phyloP scores from a whole-genome alignment of 139 green algal species.

The Closterium sp. region DNA sequence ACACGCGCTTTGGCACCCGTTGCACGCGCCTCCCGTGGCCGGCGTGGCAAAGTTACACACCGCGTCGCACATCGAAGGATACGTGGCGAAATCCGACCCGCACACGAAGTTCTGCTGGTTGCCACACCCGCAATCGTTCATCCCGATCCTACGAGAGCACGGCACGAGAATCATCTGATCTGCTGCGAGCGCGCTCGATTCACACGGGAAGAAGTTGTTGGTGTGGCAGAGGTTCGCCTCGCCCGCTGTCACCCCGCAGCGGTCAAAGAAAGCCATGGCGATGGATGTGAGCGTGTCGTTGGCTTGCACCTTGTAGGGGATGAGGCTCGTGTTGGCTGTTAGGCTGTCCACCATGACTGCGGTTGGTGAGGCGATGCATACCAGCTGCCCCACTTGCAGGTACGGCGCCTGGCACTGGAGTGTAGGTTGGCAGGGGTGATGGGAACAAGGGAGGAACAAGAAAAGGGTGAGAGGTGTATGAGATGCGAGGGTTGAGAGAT shows the following conservation, averaged over 20 bases:
- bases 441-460: background rate
- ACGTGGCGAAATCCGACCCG: constrained; percentile 4
- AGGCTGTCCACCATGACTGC: background rate
- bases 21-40: background rate
- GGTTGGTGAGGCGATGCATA: constrained; percentile 9
- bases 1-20: constrained; percentile 17
- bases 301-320: constrained; percentile 11
- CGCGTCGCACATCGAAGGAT: constrained; percentile 27
- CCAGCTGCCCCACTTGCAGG: constrained; percentile 24
- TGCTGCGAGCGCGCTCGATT: background rate
- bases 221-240: background rate
- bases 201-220: background rate
- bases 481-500: background rate
- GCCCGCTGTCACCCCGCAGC: background rate
- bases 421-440: background rate
- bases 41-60: constrained; percentile 35
- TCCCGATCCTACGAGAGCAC: background rate
- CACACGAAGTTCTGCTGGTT: background rate
- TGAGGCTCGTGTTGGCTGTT: background rate
- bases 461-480: background rate
- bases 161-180: background rate
- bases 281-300: constrained; percentile 17
- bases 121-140: background rate
- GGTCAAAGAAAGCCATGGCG: background rate
- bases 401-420: constrained; percentile 12